Conservation (phyloP, 2,329 filamentous ascomycete species). For the Microsporum audouinii region DNA sequence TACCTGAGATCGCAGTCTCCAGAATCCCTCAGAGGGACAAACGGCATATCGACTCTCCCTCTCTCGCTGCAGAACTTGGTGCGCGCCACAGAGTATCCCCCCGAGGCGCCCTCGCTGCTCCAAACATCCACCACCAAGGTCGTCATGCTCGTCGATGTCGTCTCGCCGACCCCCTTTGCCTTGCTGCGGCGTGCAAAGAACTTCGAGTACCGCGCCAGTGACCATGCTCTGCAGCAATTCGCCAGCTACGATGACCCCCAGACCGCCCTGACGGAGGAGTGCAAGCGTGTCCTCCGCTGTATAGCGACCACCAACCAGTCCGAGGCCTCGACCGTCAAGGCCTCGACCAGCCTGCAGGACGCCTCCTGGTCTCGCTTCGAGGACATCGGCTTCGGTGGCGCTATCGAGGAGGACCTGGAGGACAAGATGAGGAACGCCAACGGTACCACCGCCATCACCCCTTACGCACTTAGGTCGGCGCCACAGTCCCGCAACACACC, state of each 20-base stretch:
- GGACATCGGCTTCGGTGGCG: slow-evolving; percentile 76
- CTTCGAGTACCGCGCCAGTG: slow-evolving; percentile 88
- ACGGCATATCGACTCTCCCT: slow-evolving; percentile 73
- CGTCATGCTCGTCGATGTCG: slow-evolving; percentile 90
- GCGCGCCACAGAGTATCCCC: slow-evolving; percentile 88
- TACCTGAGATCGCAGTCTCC: slow-evolving; percentile 84
- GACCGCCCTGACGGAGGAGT: slow-evolving; percentile 82
- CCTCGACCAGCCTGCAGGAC: slow-evolving; percentile 63
- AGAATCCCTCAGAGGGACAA: slow-evolving; percentile 55
- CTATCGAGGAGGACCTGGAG: slow-evolving; percentile 51
- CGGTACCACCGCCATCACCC: slow-evolving; percentile 34
- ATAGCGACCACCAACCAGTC: slow-evolving; percentile 86
- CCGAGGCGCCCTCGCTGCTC: slow-evolving; percentile 62
- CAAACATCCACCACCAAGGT: slow-evolving; percentile 76
- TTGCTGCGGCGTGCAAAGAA: slow-evolving; percentile 82
- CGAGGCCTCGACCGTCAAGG: slow-evolving; percentile 56
- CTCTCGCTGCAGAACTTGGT: slow-evolving; percentile 83
- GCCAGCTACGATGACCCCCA: slow-evolving; percentile 83
- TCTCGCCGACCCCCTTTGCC: slow-evolving; percentile 89
- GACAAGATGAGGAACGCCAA: slow-evolving; percentile 23
- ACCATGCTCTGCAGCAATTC: slow-evolving; percentile 72
- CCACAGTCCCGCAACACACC: slow-evolving; percentile 53
- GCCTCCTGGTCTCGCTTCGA: slow-evolving; percentile 96
- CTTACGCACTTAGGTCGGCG: slow-evolving; percentile 31
- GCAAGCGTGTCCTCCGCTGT: slow-evolving; percentile 74